Evolutionary conservation across 2,329 filamentous ascomycete genomes (phyloP), one percentile per base, ranked within the genome.

Genomic region (Xylaria sp.): DNA sequence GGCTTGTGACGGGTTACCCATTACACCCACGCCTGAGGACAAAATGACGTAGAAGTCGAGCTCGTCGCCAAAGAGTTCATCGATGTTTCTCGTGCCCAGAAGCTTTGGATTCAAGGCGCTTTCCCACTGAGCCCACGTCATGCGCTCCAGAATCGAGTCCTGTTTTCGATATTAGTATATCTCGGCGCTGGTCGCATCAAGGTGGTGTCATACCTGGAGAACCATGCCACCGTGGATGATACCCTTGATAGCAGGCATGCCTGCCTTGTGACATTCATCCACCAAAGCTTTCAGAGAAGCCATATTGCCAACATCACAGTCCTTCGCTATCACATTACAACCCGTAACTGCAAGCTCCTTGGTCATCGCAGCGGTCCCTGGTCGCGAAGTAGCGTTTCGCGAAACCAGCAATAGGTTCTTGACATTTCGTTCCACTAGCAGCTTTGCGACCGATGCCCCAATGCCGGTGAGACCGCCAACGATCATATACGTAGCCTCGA

Each of bases 381-480:
- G 23, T n/a, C 46, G 58, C 1, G 64, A 67, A 12, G 58, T 39
- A 20, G 73, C 59, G 6, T 64, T 74, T 0, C 79, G 69, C 0
- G 79, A 80, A 0, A 78, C 68, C 3, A 80, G 58, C 1, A 81
- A 56, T 1, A 81, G 59, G 51, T 76, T 68, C 36, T 66, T 76
- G 0, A 79, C 80, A 0, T 74, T 71, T 0, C 76, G 60, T 1
- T 69, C 68, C 7, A 63, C 70, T 60, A 76, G 71, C 64, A 69
- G 67, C 4, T 36, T 57, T 15, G 72, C 66, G 2, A 72, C 59
- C 1, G 67, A 67, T 10, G 56, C 25, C 20, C 73, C 73, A 1
- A 76, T 70, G 8, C 75, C 79, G 1, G 78, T 78, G 1, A 80
- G 62, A 23, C 78, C 77, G 2, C 79, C 78, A 3, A 75, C 71